Evolutionary conservation across 2,329 filamentous ascomycete species (phyloP).

Genomic region (Phaeoacremonium minimum): DNA sequence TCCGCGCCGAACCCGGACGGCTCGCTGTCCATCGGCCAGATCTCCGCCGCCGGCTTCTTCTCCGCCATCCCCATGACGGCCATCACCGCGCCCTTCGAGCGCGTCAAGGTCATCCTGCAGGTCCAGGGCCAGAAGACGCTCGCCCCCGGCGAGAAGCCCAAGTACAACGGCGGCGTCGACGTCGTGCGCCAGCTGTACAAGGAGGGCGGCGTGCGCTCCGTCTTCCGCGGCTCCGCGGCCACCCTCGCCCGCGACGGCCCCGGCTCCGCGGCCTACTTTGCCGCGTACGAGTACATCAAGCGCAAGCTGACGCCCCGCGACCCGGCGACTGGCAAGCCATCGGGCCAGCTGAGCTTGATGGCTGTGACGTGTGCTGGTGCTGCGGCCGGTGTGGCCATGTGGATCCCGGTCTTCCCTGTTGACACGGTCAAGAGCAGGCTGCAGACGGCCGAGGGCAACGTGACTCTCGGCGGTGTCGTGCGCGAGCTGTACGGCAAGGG

Average conservation of each 20-base stretch:
- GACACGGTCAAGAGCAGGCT: conserved; percentile 94
- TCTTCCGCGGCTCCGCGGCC: conserved; percentile 87
- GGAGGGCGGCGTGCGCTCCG: conserved; percentile 83
- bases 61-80: conserved; percentile 95
- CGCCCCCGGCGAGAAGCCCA: conserved; percentile 84
- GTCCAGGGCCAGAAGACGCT: conserved; percentile 90
- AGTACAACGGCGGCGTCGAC: conserved; percentile 81
- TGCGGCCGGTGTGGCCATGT: conserved; percentile 94
- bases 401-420: conserved; percentile 97
- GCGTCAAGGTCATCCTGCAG: conserved; percentile 96
- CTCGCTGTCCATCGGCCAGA: conserved; percentile 76
- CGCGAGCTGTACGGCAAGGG: conserved; percentile 77
- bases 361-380: conserved; percentile 86
- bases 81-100: conserved; percentile 98
- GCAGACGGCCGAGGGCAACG: conserved; percentile 84
- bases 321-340: conserved; percentile 63
- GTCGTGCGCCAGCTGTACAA: conserved; percentile 91
- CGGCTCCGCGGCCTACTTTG: conserved; percentile 92
- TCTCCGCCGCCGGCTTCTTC: conserved; percentile 93
- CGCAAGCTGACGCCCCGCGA: conserved; percentile 79
- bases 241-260: conserved; percentile 92
- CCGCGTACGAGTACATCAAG: conserved; percentile 96
- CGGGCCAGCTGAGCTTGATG: conserved; percentile 72
- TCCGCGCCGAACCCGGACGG: conserved; percentile 63
- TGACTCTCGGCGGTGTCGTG: conserved; percentile 76